These are phyloP conservation scores for Clitopilus passeckerianus DNA, from an alignment of 768 basidiomycete species.

Conservation along the genomic window DNA sequence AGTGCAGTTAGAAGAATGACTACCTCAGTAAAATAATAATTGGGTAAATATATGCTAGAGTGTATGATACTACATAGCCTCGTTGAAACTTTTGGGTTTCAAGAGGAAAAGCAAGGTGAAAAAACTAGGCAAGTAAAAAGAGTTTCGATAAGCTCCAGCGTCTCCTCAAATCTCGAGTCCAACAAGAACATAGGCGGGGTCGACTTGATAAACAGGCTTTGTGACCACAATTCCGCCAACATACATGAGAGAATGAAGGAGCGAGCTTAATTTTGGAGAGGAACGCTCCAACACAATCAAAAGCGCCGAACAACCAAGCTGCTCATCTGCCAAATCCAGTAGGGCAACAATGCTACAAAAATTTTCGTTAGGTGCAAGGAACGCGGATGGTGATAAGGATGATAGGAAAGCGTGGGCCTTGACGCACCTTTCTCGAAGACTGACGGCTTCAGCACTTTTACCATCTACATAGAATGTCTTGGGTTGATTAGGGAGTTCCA, in stretches of 20 bases:
- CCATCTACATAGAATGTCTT: constrained; percentile 85
- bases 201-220: constrained; percentile 70
- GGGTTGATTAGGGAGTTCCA: constrained; percentile 63
- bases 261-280: constrained; percentile 62
- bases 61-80: not conserved
- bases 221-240: constrained; percentile 85
- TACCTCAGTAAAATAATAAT: not conserved
- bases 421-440: constrained; percentile 74
- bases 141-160: constrained; percentile 4
- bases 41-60: not conserved
- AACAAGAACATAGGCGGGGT: constrained; percentile 77
- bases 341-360: constrained; percentile 71
- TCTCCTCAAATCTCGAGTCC: constrained; percentile 69
- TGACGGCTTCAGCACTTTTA: constrained; percentile 75
- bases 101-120: not conserved
- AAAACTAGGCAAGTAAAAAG: not conserved
- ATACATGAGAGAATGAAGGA: constrained; percentile 90
- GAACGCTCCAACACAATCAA: constrained; percentile 77
- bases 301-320: constrained; percentile 69
- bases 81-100: not conserved
- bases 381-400: not conserved
- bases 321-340: constrained; percentile 85
- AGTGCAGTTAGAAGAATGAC: not conserved
- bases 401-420: not conserved
- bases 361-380: constrained; percentile 4